Conservation (phyloP, 345 rosid species). For the Citrus sp. region DNA sequence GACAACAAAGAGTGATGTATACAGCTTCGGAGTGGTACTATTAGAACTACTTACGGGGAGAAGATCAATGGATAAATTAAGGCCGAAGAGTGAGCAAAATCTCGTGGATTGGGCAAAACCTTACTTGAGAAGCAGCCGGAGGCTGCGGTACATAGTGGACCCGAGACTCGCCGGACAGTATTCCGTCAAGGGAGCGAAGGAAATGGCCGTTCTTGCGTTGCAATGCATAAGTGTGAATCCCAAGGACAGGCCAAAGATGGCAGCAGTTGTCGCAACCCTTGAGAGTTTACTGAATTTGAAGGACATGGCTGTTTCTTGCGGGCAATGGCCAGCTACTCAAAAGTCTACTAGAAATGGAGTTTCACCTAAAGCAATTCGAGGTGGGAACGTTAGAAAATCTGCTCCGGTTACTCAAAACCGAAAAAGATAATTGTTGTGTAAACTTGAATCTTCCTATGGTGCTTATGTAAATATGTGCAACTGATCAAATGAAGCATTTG, state of each 20-base stretch:
- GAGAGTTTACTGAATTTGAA: slow-evolving; percentile 52
- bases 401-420: slow-evolving; percentile 31
- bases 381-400: slow-evolving; percentile 34
- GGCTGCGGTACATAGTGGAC: slow-evolving; percentile 66
- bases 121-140: slow-evolving; percentile 63
- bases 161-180: slow-evolving; percentile 80
- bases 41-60: slow-evolving; percentile 85
- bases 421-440: slow-evolving; percentile 18
- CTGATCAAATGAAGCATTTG: not conserved
- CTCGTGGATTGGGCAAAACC: slow-evolving; percentile 85
- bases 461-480: not conserved
- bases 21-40: slow-evolving; percentile 86
- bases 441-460: not conserved
- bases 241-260: slow-evolving; percentile 86
- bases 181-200: slow-evolving; percentile 85
- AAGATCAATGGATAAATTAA: slow-evolving; percentile 68
- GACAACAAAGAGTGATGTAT: slow-evolving; percentile 85
- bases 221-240: slow-evolving; percentile 81
- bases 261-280: slow-evolving; percentile 55
- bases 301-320: slow-evolving; percentile 78
- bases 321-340: slow-evolving; percentile 60
- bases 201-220: slow-evolving; percentile 53
- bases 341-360: slow-evolving; percentile 31
- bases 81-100: slow-evolving; percentile 70
- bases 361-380: slow-evolving; percentile 25